Evolutionary conservation across 768 basidiomycete genomes (phyloP).

Genomic region (Mycena capillaripes): DNA sequence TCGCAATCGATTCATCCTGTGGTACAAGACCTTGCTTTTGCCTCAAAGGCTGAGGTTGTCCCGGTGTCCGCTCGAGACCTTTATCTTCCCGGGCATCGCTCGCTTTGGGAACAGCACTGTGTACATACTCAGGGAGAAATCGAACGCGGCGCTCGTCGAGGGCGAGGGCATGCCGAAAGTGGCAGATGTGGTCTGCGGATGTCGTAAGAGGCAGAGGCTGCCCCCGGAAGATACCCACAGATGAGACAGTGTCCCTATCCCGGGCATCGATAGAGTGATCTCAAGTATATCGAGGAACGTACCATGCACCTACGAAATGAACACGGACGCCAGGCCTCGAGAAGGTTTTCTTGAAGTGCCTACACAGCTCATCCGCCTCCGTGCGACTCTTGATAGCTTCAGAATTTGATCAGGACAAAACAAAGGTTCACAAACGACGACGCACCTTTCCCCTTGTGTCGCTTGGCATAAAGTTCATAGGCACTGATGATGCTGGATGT

Average conservation of each 20-base stretch:
- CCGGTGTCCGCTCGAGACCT: background rate
- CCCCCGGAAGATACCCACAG: slow-evolving; percentile 5
- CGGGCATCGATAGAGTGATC: background rate
- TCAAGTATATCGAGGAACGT: background rate
- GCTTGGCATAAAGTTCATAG: slow-evolving; percentile 15
- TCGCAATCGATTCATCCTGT: background rate
- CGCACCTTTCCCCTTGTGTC: slow-evolving; percentile 10
- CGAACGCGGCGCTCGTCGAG: slow-evolving; percentile 11
- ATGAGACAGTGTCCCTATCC: slow-evolving; percentile 22
- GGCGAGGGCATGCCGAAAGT: slow-evolving; percentile 20
- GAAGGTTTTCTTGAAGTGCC: slow-evolving; percentile 45
- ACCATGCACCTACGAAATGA: slow-evolving; percentile 54
- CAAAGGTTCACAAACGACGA: background rate
- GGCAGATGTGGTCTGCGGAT: slow-evolving; percentile 14
- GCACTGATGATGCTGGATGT: slow-evolving; percentile 1
- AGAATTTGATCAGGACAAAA: background rate
- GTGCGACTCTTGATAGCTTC: background rate
- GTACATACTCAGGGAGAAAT: slow-evolving; percentile 19
- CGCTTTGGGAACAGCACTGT: background rate
- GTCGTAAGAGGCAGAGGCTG: slow-evolving; percentile 5
- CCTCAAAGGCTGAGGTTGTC: background rate
- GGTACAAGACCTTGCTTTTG: background rate
- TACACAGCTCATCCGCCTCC: background rate
- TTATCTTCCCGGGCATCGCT: background rate
- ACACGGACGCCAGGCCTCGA: slow-evolving; percentile 41